Evolutionary conservation across 371 early-diverging fungal species (phyloP), one percentile per base, ranked within the genome.

Genomic region (Polyrhizophydium stewartii): DNA sequence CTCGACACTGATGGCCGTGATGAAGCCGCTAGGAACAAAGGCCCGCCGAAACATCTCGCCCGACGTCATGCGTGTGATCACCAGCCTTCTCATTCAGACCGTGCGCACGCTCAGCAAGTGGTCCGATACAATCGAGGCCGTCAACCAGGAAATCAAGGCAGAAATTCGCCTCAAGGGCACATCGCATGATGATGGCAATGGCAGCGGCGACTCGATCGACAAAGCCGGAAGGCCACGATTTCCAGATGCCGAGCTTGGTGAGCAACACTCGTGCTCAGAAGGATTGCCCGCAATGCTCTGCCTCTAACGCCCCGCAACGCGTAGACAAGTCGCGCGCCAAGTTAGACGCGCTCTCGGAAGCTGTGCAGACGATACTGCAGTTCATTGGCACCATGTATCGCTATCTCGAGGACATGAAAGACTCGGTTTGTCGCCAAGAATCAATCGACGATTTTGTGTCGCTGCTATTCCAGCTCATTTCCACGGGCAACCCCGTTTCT

Each of bases 331-430:
- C 35, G 13, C 35, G 35, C 35, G 13, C 35, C 13, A 50, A 22
- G 1, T 32, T 21, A 38, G 16, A 10, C 28, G 25, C 45, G 40
- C 28, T 47, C 27, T 27, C 38, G n/a, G 35, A 64, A 6, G 30
- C 56, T 32, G 25, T 56, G 24, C 78, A 80, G 45, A 81, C 78
- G 0, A 41, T 83, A 41, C 67, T 89, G 30, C 77, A 76, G 25
- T 75, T 87, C 28, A 69, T 87, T 28, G 63, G 74, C 1, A 85
- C 83, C 7, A 58, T 88, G 68, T 87, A 87, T 51, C 55, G 69
- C 30, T 67, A 60, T 28, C 72, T 80, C 19, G 76, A 78, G n/a
- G 75, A 78, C 16, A 83, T 88, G 58, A 79, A 74, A 51, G 85
- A 85, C 6, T 69, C 75, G 0, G 82, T 82, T 50, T 70, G 68